Evolutionary conservation across 1,284 basidiomycete species (phyloP), one percentile per base, ranked within the genome.

Genomic region (Xanthoconium separans): DNA sequence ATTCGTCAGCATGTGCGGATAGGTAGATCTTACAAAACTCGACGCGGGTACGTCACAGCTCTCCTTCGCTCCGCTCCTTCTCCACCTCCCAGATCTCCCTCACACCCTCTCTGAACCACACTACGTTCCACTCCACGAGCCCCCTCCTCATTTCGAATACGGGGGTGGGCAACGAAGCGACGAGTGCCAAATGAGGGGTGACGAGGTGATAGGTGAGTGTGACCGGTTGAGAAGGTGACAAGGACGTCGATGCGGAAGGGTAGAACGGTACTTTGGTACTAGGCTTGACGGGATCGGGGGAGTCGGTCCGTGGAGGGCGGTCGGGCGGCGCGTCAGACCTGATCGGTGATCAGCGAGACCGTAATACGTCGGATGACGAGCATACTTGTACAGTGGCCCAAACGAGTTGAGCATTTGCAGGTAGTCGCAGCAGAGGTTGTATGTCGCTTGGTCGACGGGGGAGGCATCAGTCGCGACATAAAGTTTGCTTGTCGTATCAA

Each of bases 391-490:
- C 20, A 98, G 72, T 6, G 86, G 82, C 29, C 89, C 85, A 62
- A 98, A 95, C 7, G 90, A 85, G 58, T 88, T 87, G 49, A 98
- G 81, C 76, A 94, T 93, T 50, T 87, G 84, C 18, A 98, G 79
- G 65, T 96, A 98, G 64, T 98, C 95, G 61, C 88, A 93, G 63
- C 93, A 95, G 20, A 95, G 78, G 58, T 89, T 91, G 62, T 94
- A 90, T 2, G 91, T 94, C 2, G 87, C 85, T 51, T 88, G 82
- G 69, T 98, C 95, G 29, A 97, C 91, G 0, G 96, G 93, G 0
- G 92, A 93, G 18, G 89, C 87, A 67, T 99, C 96, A 7, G 95
- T 94, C 1, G 94, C 94, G 20, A 98, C 81, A 63, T 95, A 96
- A 33, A 98, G 78, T 50, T 93, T 81, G 18, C 93, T 93, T 6